Evolutionary conservation across 1,284 basidiomycete species (phyloP).

Genomic region (Ceratobasidium sp.): DNA sequence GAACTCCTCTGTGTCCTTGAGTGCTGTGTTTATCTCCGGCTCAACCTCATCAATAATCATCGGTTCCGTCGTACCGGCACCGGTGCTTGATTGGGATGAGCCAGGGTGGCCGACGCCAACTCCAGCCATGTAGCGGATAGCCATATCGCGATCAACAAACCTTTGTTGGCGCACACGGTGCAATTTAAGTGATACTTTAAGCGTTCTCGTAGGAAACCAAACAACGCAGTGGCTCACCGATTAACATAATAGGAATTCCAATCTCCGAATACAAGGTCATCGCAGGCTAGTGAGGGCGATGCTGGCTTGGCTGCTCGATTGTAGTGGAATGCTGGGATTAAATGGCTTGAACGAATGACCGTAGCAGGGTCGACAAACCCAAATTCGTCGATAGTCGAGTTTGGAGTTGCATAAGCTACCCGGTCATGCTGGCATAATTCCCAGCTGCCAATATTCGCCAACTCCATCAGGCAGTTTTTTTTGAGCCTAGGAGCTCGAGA

Average conservation of each 20-base stretch:
- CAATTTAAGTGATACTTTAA: neutral
- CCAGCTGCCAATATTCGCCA: neutral
- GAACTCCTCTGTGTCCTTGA: neutral
- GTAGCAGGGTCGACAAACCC: constrained; percentile 35
- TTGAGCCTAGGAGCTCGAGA: no score
- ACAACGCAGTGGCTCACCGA: constrained; percentile 53
- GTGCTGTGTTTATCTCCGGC: neutral
- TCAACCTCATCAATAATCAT: neutral
- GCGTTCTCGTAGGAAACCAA: neutral
- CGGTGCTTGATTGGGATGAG: neutral
- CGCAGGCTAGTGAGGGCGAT: constrained; percentile 52
- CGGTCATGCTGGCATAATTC: neutral
- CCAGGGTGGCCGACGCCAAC: constrained; percentile 55
- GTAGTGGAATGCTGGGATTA: constrained; percentile 33
- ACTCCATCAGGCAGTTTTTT: no score
- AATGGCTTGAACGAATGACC: constrained; percentile 11
- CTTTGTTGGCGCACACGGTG: constrained; percentile 50
- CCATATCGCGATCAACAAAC: constrained; percentile 59
- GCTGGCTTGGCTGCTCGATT: constrained; percentile 49
- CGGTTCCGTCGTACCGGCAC: neutral
- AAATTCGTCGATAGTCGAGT: constrained; percentile 6
- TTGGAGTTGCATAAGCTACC: neutral
- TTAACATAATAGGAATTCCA: constrained; percentile 58
- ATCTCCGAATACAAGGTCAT: constrained; percentile 52
- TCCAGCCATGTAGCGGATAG: constrained; percentile 54